These are phyloP conservation scores for Paraurostyla sp. DNA, from an alignment of 73 alveolate genomes.

Conservation along the genomic window DNA sequence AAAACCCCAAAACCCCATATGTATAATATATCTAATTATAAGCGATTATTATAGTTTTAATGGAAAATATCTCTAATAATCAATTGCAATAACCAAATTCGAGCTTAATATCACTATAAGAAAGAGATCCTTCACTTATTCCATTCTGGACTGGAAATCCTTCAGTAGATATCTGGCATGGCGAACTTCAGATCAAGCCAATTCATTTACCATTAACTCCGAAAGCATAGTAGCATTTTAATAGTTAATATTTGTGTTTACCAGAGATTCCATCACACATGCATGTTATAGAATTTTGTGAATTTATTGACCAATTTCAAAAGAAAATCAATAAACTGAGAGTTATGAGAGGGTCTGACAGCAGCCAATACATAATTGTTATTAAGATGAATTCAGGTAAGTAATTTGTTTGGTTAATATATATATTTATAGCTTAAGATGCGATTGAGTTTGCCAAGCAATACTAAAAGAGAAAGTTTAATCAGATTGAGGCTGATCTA, in stretches of 20 bases:
- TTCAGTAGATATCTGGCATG: conserved; percentile 61
- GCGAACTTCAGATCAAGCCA: conserved; percentile 6
- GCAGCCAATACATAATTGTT: conserved; percentile 28
- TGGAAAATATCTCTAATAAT: no score
- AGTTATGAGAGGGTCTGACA: conserved; percentile 47
- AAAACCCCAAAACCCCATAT: no score
- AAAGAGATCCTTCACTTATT: no score
- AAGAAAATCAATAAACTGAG: conserved; percentile 37
- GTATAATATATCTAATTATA: no score
- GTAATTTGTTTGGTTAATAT: not conserved
- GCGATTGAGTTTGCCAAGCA: conserved; percentile 48
- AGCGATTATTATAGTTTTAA: no score
- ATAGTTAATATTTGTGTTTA: conserved; percentile 17
- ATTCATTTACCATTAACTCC: not conserved
- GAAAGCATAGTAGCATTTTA: not conserved
- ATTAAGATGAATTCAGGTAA: conserved; percentile 39
- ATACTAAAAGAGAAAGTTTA: conserved; percentile 41
- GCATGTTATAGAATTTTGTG: conserved; percentile 56
- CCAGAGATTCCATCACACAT: conserved; percentile 66
- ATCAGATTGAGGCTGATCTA: conserved; percentile 60
- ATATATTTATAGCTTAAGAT: not conserved
- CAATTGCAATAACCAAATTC: no score
- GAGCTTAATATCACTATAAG: no score
- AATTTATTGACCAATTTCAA: conserved; percentile 37
- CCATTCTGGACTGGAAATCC: conserved; percentile 75